These are phyloP conservation scores for Wickerhamiella domercqiae DNA, from an alignment of 805 yeast genomes.

Conservation along the genomic window DNA sequence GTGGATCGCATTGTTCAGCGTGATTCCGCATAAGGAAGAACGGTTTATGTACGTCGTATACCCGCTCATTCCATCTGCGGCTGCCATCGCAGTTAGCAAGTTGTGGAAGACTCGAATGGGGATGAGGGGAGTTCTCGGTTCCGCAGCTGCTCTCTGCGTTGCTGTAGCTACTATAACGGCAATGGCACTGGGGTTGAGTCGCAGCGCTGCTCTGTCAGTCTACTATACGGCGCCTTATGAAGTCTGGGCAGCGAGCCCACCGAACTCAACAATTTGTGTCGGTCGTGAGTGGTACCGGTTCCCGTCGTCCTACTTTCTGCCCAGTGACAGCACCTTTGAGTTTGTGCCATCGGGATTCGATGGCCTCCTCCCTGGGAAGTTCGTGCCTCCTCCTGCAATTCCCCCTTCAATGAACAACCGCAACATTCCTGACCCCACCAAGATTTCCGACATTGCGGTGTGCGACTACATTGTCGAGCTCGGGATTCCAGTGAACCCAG, in stretches of 20 bases:
- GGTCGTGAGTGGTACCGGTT: slow-evolving; percentile 93
- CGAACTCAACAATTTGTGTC: slow-evolving; percentile 47
- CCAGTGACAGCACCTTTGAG: slow-evolving; percentile 35
- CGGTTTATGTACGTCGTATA: slow-evolving; percentile 79
- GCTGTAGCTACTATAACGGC: slow-evolving; percentile 7
- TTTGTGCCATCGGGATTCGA: slow-evolving; percentile 68
- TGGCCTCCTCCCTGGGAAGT: slow-evolving; percentile 83
- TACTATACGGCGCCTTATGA: slow-evolving; percentile 64
- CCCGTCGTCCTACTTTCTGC: slow-evolving; percentile 75
- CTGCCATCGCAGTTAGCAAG: slow-evolving; percentile 32
- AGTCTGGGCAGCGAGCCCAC: slow-evolving; percentile 35
- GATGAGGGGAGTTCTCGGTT: slow-evolving; percentile 3
- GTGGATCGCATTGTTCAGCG: slow-evolving; percentile 53
- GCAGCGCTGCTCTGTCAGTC: slow-evolving; percentile 43
- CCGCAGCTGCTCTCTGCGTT: slow-evolving; percentile 3
- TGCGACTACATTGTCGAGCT: slow-evolving; percentile 69
- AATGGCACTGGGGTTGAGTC: slow-evolving; percentile 27
- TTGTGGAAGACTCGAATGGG: slow-evolving; percentile 15
- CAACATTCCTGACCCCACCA: slow-evolving; percentile 48
- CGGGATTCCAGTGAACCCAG: slow-evolving; percentile 31
- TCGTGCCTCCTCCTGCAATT: slow-evolving; percentile 29
- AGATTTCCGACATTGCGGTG: slow-evolving; percentile 31
- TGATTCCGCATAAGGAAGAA: slow-evolving; percentile 88
- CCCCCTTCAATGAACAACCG: slow-evolving; percentile 63
- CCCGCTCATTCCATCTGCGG: slow-evolving; percentile 48